Conservation (phyloP, 148 eudicot genomes). For the Suaeda aralocaspica region DNA sequence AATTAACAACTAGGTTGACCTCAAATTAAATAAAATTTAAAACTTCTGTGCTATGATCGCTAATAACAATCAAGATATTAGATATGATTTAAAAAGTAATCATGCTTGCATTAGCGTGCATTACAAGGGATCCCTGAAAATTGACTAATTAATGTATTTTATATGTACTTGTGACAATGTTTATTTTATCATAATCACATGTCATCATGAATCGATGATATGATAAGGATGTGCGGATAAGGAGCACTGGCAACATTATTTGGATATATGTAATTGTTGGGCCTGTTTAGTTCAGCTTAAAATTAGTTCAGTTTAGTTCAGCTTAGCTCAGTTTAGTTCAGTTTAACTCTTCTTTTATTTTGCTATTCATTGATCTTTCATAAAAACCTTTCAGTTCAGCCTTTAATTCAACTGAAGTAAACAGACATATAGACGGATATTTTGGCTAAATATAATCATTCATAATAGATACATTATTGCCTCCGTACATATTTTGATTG, state of each 20-base stretch:
- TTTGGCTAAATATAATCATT: no score
- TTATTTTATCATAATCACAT: background rate
- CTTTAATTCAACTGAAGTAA: background rate
- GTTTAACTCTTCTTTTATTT: background rate
- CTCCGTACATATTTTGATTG: no score
- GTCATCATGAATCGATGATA: background rate
- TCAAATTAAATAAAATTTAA: no score
- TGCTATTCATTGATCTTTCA: no score
- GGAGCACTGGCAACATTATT: no score
- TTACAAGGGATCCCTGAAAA: conserved; percentile 22
- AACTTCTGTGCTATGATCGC: background rate
- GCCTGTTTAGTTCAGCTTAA: no score
- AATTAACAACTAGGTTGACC: background rate
- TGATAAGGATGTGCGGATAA: no score
- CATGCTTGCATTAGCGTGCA: conserved; percentile 20
- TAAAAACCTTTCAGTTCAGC: no score
- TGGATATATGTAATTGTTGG: no score
- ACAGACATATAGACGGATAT: background rate
- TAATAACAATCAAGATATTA: conserved; percentile 4
- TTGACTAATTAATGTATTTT: conserved; percentile 14
- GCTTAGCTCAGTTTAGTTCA: background rate
- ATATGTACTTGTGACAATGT: background rate
- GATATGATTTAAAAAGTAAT: conserved; percentile 2
- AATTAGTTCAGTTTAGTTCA: background rate
- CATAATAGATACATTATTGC: no score